Conservation (phyloP, 768 basidiomycete genomes). For the Tylopilus plumbeoviolaceoides region DNA sequence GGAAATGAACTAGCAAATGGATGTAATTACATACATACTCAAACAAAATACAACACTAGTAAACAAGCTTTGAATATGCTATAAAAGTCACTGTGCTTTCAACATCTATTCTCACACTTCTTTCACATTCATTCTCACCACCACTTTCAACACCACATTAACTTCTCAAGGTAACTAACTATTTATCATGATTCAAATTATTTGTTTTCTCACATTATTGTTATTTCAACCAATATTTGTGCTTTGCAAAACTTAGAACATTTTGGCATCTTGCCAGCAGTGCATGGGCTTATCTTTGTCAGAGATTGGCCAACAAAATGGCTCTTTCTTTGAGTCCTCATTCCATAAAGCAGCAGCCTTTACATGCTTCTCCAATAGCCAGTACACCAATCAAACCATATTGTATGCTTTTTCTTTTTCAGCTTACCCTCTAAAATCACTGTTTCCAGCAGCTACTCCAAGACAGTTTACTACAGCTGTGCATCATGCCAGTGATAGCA, state of each 20-base stretch:
- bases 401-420: neutral
- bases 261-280: neutral
- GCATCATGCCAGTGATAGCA: slow-evolving; percentile 3
- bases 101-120: neutral
- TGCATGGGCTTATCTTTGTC: neutral
- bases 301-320: slow-evolving; percentile 8
- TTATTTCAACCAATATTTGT: neutral
- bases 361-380: neutral
- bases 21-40: neutral
- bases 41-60: slow-evolving; percentile 12
- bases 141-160: neutral
- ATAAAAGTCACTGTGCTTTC: neutral
- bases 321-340: slow-evolving; percentile 18
- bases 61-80: slow-evolving; percentile 9
- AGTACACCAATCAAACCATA: neutral
- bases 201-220: neutral
- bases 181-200: neutral
- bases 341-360: slow-evolving; percentile 3
- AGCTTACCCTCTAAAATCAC: neutral
- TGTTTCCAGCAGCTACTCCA: slow-evolving; percentile 5
- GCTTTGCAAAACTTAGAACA: neutral
- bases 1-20: neutral
- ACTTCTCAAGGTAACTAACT: neutral
- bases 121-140: neutral
- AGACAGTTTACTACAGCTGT: slow-evolving; percentile 7